These are phyloP conservation scores for Mucor velutinosus DNA, from an alignment of 371 early-diverging fungal species.

Conservation along the genomic window DNA sequence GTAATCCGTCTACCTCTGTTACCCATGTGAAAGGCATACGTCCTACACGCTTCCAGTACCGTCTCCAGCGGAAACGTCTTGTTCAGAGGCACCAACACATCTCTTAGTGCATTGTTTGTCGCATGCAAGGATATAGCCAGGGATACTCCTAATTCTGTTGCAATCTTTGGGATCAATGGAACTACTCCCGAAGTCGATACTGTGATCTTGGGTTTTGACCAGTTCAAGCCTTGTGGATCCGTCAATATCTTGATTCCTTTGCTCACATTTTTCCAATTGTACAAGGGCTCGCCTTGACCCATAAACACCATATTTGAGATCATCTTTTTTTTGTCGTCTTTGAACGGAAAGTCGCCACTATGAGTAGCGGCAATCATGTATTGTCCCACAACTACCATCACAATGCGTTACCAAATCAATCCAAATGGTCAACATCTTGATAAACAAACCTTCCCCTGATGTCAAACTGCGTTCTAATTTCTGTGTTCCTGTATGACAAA, in stretches of 20 bases:
- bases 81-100: conserved; percentile 85
- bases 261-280: conserved; percentile 80
- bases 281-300: conserved; percentile 93
- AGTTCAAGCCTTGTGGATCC: conserved; percentile 66
- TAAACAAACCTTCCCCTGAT: conserved; percentile 58
- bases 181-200: conserved; percentile 92
- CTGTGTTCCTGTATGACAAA: conserved; percentile 95
- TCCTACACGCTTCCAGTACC: conserved; percentile 73
- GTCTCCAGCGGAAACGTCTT: conserved; percentile 74
- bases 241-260: conserved; percentile 76
- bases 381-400: conserved; percentile 75
- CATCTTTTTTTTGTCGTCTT: conserved; percentile 41
- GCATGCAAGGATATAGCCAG: conserved; percentile 92
- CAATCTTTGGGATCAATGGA: conserved; percentile 76
- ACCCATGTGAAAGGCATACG: conserved; percentile 58
- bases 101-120: conserved; percentile 76
- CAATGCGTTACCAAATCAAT: not conserved
- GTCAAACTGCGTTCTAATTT: conserved; percentile 78
- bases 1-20: conserved; percentile 64
- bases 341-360: conserved; percentile 57
- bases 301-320: conserved; percentile 89
- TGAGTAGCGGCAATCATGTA: conserved; percentile 74
- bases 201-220: conserved; percentile 79
- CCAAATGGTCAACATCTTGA: not conserved
- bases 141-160: conserved; percentile 76